Base-by-base conservation (phyloP, 2,329 filamentous ascomycete genomes). In the Sordariomycetes sp. region DNA sequence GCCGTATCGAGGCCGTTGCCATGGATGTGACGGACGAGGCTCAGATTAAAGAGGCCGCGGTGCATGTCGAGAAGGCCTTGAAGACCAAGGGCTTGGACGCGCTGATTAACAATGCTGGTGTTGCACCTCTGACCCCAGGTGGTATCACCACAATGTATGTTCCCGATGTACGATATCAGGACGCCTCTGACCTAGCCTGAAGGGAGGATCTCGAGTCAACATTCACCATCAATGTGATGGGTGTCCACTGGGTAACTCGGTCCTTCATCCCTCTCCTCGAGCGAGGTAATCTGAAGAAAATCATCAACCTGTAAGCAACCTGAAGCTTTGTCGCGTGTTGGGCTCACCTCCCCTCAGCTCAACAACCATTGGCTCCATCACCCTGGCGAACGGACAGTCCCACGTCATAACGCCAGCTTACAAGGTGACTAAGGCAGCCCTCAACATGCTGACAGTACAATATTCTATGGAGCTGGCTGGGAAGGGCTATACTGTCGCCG, bases 391-490 rank as follows among this genome's bases (percentile, higher is more conserved):
- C 1, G 30, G 29, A 4, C 58, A 39, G 35, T 34, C 28, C 2
- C 25, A 34, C 1, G 37, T 46, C 4, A 51, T 53, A 0, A 33
- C 40, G 0, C 59, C 59, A 1, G 53, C 61, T 0, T 70, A 70
- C 49, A 66, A 66, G 37, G 53, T 68, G 37, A 54, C 59, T 19
- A 70, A 70, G 40, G 55, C 64, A 0, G 64, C 63, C 0, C 38
- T 69, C 38, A 68, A 68, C 40, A 63, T 63, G 56, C 41, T 70
- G 25, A 69, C 61, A 2, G 51, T 59, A 1, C 63, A 64, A 40
- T 66, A 59, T 29, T 53, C 61, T 0, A 33, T 51, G 6, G 45
- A 50, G 1, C 55, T 56, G 28, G 52, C 40, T 3, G 39, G 55
- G 6, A 50, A 62, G 18, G 63, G 62, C 2, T 68, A 68, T 39